phyloP scores from a whole-genome alignment of 1,139 yeast species.

The Taphrina wiesneri region DNA sequence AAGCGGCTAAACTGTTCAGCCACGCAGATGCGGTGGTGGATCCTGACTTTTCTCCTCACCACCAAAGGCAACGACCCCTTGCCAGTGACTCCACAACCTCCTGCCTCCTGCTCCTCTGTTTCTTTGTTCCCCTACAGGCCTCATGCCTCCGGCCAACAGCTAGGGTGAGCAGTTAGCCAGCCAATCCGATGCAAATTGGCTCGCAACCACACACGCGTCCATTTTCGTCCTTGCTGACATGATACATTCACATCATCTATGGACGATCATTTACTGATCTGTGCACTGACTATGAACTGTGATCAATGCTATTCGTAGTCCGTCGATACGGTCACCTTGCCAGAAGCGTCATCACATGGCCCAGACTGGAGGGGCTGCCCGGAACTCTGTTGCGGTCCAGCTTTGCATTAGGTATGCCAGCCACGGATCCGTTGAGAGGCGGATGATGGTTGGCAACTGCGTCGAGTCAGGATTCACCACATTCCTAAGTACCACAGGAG shows the following conservation, averaged over 20 bases:
- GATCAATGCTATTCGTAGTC: not conserved
- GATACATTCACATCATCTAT: not conserved
- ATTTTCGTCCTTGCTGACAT: not conserved
- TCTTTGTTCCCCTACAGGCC: too few species aligned
- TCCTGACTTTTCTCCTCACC: too few species aligned
- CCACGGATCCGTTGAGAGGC: conserved; percentile 18
- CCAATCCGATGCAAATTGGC: not conserved
- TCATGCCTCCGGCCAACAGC: too few species aligned
- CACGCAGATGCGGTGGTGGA: too few species aligned
- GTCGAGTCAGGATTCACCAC: not conserved
- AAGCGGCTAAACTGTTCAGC: too few species aligned
- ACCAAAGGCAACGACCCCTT: too few species aligned
- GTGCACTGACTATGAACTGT: not conserved
- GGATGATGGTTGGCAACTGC: not conserved
- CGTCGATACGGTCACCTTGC: not conserved
- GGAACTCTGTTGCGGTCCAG: not conserved
- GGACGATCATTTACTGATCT: not conserved
- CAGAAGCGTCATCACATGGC: not conserved
- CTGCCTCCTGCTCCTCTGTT: too few species aligned
- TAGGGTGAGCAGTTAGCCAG: not conserved
- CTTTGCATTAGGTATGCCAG: conserved; percentile 5
- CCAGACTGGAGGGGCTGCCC: not conserved
- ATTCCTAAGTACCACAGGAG: conserved; percentile 1
- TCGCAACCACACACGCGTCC: not conserved
- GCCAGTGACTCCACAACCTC: too few species aligned